Evolutionary conservation across 2,329 filamentous ascomycete genomes (phyloP), one percentile per base, ranked within the genome.

Genomic region (Arthrobotrys pseudoclavata): DNA sequence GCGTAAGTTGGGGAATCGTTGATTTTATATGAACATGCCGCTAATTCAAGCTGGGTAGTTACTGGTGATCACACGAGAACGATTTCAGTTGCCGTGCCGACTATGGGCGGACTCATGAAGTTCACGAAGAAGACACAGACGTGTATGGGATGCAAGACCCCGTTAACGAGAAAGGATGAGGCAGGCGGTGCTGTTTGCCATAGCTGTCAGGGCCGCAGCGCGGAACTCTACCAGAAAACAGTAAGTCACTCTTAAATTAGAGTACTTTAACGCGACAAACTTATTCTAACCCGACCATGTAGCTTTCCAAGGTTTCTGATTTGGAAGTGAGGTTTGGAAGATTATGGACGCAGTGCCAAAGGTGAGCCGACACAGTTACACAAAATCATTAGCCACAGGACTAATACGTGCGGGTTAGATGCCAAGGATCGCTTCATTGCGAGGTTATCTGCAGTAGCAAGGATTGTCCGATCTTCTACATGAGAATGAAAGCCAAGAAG

Each of bases 401-500:
- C 98, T 96, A 96, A 98, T 96, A 15, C 61, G 96, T 98, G 84
- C 98, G 95, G 83, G 96, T 98, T 86, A 88, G 96, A 48, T 99
- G 96, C 84, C 96, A 99, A 85, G 96, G 94, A 68, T 97, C 94
- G 85, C 92, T 99, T 88, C 96, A 99, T 85, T 96, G 93, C 84
- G 96, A 99, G 84, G 96, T 99, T 68, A 98, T 99, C 81, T 99
- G 96, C 86, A 94, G 91, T 79, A 95, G 91, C 83, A 92, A 94
- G 84, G 96, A 99, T 86, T 99, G 96, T 83, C 96, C 96, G 0
- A 99, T 99, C 82, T 99, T 99, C 84, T 99, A 99, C 84, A 99
- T 99, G 96, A 90, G 96, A 3, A 99, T 99, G 96, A 99, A 99
- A 87, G 95, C 95, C 34, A 97, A 97, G 88, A 99, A 99, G 87